These are phyloP conservation scores for Chlamydomonas sphaeroides DNA, from an alignment of 139 green algal genomes.

Conservation along the genomic window DNA sequence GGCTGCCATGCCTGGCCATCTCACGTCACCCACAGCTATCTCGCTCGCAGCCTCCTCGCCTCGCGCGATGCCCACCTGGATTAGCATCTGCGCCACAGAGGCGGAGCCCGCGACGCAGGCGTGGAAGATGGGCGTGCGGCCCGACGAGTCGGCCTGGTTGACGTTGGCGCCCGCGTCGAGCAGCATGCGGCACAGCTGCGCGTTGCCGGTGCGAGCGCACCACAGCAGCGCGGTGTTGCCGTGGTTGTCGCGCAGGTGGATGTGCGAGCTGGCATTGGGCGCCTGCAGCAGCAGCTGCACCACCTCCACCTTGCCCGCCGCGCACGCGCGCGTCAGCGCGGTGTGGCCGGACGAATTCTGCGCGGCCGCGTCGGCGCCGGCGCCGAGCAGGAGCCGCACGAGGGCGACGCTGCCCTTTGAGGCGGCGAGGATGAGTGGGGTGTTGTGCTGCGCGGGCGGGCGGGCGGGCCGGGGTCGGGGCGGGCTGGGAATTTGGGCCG, in stretches of 20 bases:
- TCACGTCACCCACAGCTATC: no score
- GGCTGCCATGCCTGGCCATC: no score
- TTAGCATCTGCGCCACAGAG: not conserved
- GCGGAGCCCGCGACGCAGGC: slow-evolving; percentile 10
- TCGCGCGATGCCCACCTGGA: no score
- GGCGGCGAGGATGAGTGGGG: slow-evolving; percentile 30
- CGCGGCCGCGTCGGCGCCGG: slow-evolving; percentile 25
- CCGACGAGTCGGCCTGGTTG: slow-evolving; percentile 22
- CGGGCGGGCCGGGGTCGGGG: not conserved
- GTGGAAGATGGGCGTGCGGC: slow-evolving; percentile 37
- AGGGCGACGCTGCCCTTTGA: slow-evolving; percentile 26
- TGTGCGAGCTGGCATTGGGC: not conserved
- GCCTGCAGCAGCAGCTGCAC: slow-evolving; percentile 41
- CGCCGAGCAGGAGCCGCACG: slow-evolving; percentile 4
- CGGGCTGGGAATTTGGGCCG: no score
- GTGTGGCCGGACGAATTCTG: slow-evolving; percentile 33
- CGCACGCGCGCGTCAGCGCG: slow-evolving; percentile 26
- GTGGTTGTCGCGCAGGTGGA: slow-evolving; percentile 27
- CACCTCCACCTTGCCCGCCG: slow-evolving; percentile 32
- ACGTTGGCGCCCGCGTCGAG: slow-evolving; percentile 31
- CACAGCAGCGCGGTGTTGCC: slow-evolving; percentile 31
- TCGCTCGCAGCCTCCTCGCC: no score
- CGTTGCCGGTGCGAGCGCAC: slow-evolving; percentile 34
- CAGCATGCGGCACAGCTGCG: slow-evolving; percentile 17
- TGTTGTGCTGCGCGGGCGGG: slow-evolving; percentile 13